Evolutionary conservation across 176 grass and related monocot genomes (phyloP).

Genomic region (Eragrostis nindensis): DNA sequence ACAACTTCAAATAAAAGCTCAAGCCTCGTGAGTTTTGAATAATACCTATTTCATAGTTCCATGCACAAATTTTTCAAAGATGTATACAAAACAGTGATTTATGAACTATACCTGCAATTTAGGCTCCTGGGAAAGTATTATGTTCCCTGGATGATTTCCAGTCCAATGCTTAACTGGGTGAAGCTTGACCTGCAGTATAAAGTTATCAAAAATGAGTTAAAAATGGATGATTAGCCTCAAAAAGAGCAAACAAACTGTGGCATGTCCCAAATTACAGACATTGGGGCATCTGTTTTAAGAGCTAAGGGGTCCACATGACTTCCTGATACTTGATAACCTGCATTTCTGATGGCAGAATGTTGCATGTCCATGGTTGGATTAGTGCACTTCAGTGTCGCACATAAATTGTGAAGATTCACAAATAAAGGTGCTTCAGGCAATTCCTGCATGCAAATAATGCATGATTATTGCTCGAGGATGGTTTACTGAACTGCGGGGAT

Average conservation of each 20-base stretch:
- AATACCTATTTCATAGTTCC: constrained; percentile 5
- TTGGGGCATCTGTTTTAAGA: constrained; percentile 60
- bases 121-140: constrained; percentile 57
- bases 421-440: constrained; percentile 57
- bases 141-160: constrained; percentile 47
- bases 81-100: not conserved
- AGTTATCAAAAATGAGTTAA: constrained; percentile 21
- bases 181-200: constrained; percentile 50
- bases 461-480: too few species aligned
- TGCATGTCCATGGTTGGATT: constrained; percentile 48
- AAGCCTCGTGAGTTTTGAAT: too few species aligned
- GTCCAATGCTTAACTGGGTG: constrained; percentile 46
- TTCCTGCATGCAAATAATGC: constrained; percentile 42
- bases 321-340: constrained; percentile 60
- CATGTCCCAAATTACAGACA: constrained; percentile 63
- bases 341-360: constrained; percentile 57
- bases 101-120: constrained; percentile 44
- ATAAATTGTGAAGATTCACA: constrained; percentile 55
- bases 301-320: constrained; percentile 61
- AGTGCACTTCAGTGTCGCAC: constrained; percentile 59
- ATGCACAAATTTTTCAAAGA: not conserved
- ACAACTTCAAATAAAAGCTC: too few species aligned
- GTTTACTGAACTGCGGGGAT: too few species aligned
- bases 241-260: not conserved
- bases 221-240: not conserved